Evolutionary conservation across 2,329 filamentous ascomycete species (phyloP).

Genomic region (Paecilomyces niveus): DNA sequence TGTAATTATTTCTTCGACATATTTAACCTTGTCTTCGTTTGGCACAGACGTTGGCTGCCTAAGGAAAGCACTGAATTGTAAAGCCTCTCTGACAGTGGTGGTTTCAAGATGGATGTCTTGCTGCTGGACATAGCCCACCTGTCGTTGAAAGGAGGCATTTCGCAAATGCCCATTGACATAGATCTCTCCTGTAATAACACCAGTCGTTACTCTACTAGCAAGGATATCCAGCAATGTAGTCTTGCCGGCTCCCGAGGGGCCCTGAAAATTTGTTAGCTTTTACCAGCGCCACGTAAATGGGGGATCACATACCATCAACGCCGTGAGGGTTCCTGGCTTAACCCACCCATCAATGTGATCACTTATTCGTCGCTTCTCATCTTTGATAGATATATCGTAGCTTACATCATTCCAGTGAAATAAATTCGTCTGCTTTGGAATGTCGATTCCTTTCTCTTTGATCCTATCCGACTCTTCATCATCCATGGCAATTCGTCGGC

Average conservation of each 20-base stretch:
- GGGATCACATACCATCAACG: constrained; percentile 55
- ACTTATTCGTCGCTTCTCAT: constrained; percentile 65
- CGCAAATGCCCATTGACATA: constrained; percentile 67
- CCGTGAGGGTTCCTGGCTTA: constrained; percentile 86
- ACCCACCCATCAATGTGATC: constrained; percentile 89
- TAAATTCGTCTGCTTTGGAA: constrained; percentile 63
- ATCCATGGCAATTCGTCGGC: no score
- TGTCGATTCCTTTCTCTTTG: constrained; percentile 15
- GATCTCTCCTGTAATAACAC: constrained; percentile 85
- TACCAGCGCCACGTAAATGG: no score
- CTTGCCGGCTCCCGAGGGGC: constrained; percentile 84
- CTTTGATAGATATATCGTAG: constrained; percentile 77
- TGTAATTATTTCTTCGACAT: constrained; percentile 86
- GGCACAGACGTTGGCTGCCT: constrained; percentile 71
- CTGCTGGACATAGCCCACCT: constrained; percentile 87
- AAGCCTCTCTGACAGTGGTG: constrained; percentile 78
- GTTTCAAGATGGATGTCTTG: constrained; percentile 84
- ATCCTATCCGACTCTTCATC: no score
- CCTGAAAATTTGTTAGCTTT: constrained; percentile 11
- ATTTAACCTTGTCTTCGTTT: constrained; percentile 70
- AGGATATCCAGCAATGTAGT: constrained; percentile 83
- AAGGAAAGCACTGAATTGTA: constrained; percentile 78
- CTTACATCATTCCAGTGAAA: constrained; percentile 84
- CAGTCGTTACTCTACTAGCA: constrained; percentile 79
- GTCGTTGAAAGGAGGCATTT: constrained; percentile 79